Conservation (phyloP, 2,329 filamentous ascomycete genomes). For the Ophiostoma tasmaniense region DNA sequence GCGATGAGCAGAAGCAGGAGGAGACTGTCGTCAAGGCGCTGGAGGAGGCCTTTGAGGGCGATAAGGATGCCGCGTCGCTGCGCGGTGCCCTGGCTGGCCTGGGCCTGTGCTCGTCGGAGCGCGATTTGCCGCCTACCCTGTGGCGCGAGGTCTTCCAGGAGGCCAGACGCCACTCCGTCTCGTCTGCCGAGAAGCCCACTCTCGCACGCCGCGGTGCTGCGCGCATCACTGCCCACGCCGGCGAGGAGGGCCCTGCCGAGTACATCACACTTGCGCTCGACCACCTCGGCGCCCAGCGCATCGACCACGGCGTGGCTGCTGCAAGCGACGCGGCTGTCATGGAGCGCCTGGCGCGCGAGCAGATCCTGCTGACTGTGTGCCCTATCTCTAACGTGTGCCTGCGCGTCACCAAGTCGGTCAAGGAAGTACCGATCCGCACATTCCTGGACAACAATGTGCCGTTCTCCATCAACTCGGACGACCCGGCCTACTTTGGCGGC, state of each 20-base stretch:
- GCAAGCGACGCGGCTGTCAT: constrained; percentile 52
- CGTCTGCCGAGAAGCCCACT: constrained; percentile 34
- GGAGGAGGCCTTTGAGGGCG: constrained; percentile 8
- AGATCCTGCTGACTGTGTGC: constrained; percentile 60
- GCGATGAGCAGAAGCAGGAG: constrained; percentile 9
- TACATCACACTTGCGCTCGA: constrained; percentile 60
- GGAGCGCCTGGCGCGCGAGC: constrained; percentile 45
- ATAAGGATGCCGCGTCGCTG: not conserved
- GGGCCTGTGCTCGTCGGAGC: constrained; percentile 27
- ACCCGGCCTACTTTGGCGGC: constrained; percentile 67
- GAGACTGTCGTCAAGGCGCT: constrained; percentile 9
- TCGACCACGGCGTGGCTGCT: constrained; percentile 66
- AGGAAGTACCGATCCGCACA: constrained; percentile 50
- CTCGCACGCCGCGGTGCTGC: constrained; percentile 30
- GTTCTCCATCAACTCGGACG: constrained; percentile 67
- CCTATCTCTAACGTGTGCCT: constrained; percentile 64
- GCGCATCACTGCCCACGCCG: constrained; percentile 62
- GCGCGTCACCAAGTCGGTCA: constrained; percentile 43
- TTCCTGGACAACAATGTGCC: constrained; percentile 56
- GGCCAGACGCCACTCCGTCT: constrained; percentile 30
- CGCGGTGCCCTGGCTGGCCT: constrained; percentile 23
- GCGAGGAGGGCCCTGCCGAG: constrained; percentile 62
- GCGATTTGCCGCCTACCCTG: constrained; percentile 35
- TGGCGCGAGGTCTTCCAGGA: constrained; percentile 55
- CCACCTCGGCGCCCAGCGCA: constrained; percentile 52